These are phyloP conservation scores for Trametes hirsuta DNA, from an alignment of 1,284 basidiomycete species.

Conservation along the genomic window DNA sequence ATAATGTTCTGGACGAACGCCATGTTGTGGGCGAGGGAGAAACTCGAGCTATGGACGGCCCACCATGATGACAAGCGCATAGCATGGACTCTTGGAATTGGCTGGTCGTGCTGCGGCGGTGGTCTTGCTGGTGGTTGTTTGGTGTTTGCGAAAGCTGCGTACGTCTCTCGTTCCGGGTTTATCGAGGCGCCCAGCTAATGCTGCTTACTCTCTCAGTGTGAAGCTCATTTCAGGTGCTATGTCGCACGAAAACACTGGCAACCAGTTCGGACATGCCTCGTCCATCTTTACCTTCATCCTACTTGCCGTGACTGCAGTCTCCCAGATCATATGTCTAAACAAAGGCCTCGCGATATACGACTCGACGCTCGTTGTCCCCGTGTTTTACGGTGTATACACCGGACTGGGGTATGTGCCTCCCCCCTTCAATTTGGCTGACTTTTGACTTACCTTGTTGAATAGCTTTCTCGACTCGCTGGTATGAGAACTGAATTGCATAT, in stretches of 20 bases:
- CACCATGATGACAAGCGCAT: conserved; percentile 82
- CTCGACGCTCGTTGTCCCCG: conserved; percentile 73
- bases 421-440: background rate
- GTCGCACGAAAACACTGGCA: conserved; percentile 79
- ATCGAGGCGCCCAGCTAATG: background rate
- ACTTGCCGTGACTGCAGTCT: conserved; percentile 77
- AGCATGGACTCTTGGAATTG: conserved; percentile 88
- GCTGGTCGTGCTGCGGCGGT: conserved; percentile 91
- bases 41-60: conserved; percentile 76
- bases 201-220: conserved; percentile 48
- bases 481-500: conserved; percentile 1
- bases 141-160: conserved; percentile 91
- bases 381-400: conserved; percentile 74
- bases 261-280: conserved; percentile 82
- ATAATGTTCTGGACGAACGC: conserved; percentile 46
- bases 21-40: conserved; percentile 59
- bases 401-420: conserved; percentile 53
- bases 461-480: conserved; percentile 72
- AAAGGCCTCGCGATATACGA: conserved; percentile 82
- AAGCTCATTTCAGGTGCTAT: conserved; percentile 76
- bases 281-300: conserved; percentile 85
- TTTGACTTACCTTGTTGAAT: background rate
- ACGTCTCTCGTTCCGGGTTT: conserved; percentile 38
- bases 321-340: conserved; percentile 91
- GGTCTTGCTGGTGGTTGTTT: conserved; percentile 86